Base-by-base conservation (phyloP, 768 basidiomycete genomes). In the Tulasnella sp. region DNA sequence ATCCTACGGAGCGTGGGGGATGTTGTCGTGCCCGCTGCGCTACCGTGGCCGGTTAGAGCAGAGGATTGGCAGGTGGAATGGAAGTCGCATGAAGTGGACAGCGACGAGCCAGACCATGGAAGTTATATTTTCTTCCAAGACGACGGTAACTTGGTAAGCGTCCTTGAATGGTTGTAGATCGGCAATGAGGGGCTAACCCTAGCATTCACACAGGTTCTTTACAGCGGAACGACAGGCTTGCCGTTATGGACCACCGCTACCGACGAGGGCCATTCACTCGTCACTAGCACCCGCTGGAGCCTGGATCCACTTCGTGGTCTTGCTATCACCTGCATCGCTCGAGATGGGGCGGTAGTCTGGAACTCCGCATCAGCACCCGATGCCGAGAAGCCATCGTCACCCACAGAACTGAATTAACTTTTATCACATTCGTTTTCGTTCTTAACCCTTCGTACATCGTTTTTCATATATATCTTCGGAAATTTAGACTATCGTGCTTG, bases 81-180 rank as follows among this genome's bases (percentile, higher is more conserved):
- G 80, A 49, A 69, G 1, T 80, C 79, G 0, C 77, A 77, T 9
- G 79, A 78, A 36, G 67, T 69, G 14, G 64, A 52, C 7, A 39
- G 40, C 37, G 64, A 69, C 6, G 70, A 79, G 8, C 45, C 31
- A 54, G 78, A 78, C 38, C 40, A 45, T 17, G 31, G 68, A 75
- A 73, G 76, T 69, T 31, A 74, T 38, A 38, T 71, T 79, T 49
- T 58, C 58, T 80, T 80, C 68, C 80, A 80, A 39, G 80, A 77
- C 22, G 80, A 80, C 67, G 80, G 80, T 15, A 79, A 80, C 52
- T 42, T 80, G 22, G 80, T 80, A 29, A 52, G 73, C 22, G 17
- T 12, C 31, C 34, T 39, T 54, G 25, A 7, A 36, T 52, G 25
- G 25, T 37, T n/a, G 8, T 7, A n/a, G 8, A 31, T 36, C 12